Base-by-base conservation (phyloP, 2,329 filamentous ascomycete genomes). In the Alternaria dauci region DNA sequence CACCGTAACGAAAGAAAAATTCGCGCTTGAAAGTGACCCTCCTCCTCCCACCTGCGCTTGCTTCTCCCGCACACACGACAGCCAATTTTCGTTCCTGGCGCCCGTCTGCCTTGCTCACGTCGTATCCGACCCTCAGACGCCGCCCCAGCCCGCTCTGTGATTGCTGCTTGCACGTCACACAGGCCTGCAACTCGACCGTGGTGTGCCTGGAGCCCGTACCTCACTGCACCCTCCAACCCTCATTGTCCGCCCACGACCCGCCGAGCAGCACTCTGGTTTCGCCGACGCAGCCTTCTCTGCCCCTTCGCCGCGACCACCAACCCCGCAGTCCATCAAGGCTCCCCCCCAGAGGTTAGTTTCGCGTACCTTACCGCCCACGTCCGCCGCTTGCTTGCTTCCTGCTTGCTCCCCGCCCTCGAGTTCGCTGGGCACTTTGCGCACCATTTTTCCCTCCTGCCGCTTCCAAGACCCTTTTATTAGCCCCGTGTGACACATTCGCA, bases 51-150 rank as follows among this genome's bases (percentile, higher is more conserved):
- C 66, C 68, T 68, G 61, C 68, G 64, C 71, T 69, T 69, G 64
- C 65, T 59, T 63, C 62, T 50, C 65, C 67, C 70, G 63, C 69
- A 74, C 73, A 75, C 73, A 75, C 71, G 72, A 74, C 68, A 58
- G 61, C 62, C 70, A 75, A 75, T 74, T 69, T 72, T 76, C 66
- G 65, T 70, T 54, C 51, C 60, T 65, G 69, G 69, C 66, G 62
- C 63, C 62, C 67, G 71, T 71, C 67, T 71, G 61, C 67, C 65
- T 69, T 63, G 69, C 67, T 55, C 58, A 59, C 62, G 63, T 68
- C 64, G 47, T 59, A 48, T 48, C 58, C 59, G 70, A 63, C 65
- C 61, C 59, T 69, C 66, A 72, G 66, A 64, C 71, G 71, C 68
- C 66, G 65, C 69, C 66, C 66, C 62, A 67, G 62, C 70, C 64